Conservation (phyloP, 78 protist genomes). For the Dictyostelium brefeldianum region DNA sequence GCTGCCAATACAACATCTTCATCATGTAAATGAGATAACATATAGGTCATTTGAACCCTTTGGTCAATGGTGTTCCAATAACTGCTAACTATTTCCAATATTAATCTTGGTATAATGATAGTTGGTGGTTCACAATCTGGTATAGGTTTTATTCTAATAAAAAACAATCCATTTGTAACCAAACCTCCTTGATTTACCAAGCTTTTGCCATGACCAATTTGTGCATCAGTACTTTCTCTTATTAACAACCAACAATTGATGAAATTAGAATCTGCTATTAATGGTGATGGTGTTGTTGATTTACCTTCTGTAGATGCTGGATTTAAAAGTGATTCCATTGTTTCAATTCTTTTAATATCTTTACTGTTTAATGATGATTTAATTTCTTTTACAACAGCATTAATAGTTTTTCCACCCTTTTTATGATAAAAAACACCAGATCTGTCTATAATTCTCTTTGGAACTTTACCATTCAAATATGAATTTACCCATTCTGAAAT, state of each 20-base stretch:
- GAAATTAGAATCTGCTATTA: background rate
- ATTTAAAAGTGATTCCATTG: too few species aligned
- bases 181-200: background rate
- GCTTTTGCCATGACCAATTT: background rate
- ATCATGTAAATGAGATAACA: background rate
- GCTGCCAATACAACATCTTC: background rate
- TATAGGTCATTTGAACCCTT: background rate
- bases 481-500: background rate
- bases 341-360: too few species aligned
- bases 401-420: background rate
- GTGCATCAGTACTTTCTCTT: conserved; percentile 12
- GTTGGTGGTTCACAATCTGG: background rate
- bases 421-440: background rate
- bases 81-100: background rate
- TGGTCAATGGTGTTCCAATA: background rate
- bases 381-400: too few species aligned
- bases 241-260: background rate
- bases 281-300: background rate
- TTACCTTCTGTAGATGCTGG: background rate
- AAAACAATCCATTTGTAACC: background rate
- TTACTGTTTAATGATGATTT: too few species aligned
- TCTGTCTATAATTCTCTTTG: background rate
- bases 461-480: background rate
- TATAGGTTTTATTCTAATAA: background rate
- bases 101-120: background rate